Base-by-base conservation (phyloP, 495 filamentous ascomycete genomes). In the Tuber calosporum region DNA sequence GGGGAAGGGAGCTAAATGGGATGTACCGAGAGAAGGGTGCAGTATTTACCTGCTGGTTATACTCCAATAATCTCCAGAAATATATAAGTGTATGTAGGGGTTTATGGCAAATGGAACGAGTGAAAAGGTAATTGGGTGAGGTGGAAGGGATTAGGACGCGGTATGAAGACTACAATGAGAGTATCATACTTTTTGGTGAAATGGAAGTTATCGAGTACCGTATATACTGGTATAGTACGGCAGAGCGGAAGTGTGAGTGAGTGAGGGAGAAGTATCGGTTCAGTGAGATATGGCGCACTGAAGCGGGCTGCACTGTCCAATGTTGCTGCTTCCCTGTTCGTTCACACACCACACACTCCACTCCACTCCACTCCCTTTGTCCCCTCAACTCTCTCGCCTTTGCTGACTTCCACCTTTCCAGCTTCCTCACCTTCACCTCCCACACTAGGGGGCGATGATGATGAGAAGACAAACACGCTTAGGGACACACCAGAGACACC, bases 301-400 rank as follows among this genome's bases (percentile, higher is more conserved):
- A 53, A 53, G 76, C 76, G 76, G 75, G 70, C 73, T 78, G 76
- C 75, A 69, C 75, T 77, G 77, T 66, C 76, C 76, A 53, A 68
- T 75, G 73, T 75, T 69, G 72, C 68, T 77, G 22, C 73, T 74
- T 74, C 40, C 40, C 39, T 72, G 41, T 67, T 69, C 53, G 30
- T 62, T 62, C 53, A 7, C 39, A 40, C 39, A 9, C 38, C 38
- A 39, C 38, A 4, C 38, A 39, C 38, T 39, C 38, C 26, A 62
- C 26, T n/a, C 30, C 26, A 62, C 53, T 62, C 11, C 26, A 19
- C 26, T 62, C 30, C 53, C 48, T 58, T 58, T 58, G 48, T 58
- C 22, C 26, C n/a, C 45, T 20, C 45, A 48, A 48, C n/a, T n/a
- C 45, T 11, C 20, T n/a, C 48, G 7, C 48, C 48, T 53, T 15